phyloP scores from a whole-genome alignment of 306 rosid species.

The Mimosa bimucronata region DNA sequence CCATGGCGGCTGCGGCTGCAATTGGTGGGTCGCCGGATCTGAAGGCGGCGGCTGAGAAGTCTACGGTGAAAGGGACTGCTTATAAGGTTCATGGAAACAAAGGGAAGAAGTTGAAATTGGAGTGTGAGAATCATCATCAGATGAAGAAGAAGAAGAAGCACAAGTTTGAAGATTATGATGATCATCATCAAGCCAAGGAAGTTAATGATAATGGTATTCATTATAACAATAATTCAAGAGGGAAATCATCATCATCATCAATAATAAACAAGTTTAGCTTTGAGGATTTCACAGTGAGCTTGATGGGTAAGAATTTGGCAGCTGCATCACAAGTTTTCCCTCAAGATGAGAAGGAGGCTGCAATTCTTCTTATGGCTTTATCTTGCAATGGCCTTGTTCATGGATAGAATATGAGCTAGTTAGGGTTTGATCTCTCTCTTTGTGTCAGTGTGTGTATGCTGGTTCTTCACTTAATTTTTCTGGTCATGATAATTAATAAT shows the following conservation, averaged over 20 bases:
- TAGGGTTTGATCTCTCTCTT: background rate
- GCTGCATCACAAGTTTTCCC: constrained; percentile 79
- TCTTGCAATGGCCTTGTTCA: constrained; percentile 82
- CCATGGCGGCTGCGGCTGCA: constrained; percentile 59
- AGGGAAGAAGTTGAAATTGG: constrained; percentile 29
- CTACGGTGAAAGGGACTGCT: constrained; percentile 31
- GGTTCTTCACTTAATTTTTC: constrained; percentile 22
- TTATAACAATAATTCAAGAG: constrained; percentile 26
- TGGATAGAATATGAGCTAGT: constrained; percentile 49
- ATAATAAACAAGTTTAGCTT: constrained; percentile 48
- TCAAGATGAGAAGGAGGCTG: constrained; percentile 97
- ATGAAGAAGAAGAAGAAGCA: constrained; percentile 15
- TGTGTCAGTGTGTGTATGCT: background rate
- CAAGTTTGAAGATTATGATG: constrained; percentile 23
- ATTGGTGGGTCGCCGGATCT: constrained; percentile 52
- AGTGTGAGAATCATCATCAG: background rate
- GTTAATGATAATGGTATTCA: background rate
- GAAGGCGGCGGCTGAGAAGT: constrained; percentile 24
- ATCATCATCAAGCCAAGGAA: background rate
- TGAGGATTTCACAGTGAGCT: constrained; percentile 64
- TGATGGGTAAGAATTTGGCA: constrained; percentile 58
- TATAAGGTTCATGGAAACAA: constrained; percentile 32
- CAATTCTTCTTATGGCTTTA: constrained; percentile 87
- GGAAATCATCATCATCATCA: background rate
- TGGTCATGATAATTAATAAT: background rate